Base-by-base conservation (phyloP, 2,329 filamentous ascomycete genomes). In the Nemania serpens region DNA sequence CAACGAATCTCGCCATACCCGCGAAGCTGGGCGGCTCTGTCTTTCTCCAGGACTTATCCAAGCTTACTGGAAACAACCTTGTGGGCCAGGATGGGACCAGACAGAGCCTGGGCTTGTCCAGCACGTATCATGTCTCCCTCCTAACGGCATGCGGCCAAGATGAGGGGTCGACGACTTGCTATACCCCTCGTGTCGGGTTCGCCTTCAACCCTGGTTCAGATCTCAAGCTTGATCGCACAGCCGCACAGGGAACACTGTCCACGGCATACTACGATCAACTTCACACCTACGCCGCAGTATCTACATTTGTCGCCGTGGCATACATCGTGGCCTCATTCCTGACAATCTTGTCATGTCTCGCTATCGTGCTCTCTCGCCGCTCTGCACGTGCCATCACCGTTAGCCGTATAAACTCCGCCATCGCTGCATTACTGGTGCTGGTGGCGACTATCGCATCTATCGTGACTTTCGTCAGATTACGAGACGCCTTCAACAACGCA, bases 41-140 rank as follows among this genome's bases (percentile, higher is more conserved):
- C 13, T 71, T 74, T 51, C 65, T 78, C 10, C 54, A 65, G 12
- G 76, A 75, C 56, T 65, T 78, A 13, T 71, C 73, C 3, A 58
- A 49, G 5, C 56, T 77, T 47, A 68, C 74, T 0, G 69, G 71
- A 12, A 65, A 62, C 22, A 75, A 78, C 65, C 70, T 69, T 25
- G 69, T 75, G 52, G 76, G 76, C 15, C 54, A 64, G 1, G 56
- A 63, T 59, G 55, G 59, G 13, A 75, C 67, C 6, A 62, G 73
- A 15, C 39, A 68, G 6, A 68, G 66, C 2, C 66, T 76, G 18
- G 69, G 69, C 11, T 65, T 76, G 50, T 63, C 74, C 7, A 45
- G 58, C 13, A 68, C 57, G 17, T 76, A 76, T 66, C 71, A 67
- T 22, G 57, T 76, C 59, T 66, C 70, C 33, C 69, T 76, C 33